phyloP scores from a whole-genome alignment of 129 eudicot genomes.

The Dittrichia graveolens region DNA sequence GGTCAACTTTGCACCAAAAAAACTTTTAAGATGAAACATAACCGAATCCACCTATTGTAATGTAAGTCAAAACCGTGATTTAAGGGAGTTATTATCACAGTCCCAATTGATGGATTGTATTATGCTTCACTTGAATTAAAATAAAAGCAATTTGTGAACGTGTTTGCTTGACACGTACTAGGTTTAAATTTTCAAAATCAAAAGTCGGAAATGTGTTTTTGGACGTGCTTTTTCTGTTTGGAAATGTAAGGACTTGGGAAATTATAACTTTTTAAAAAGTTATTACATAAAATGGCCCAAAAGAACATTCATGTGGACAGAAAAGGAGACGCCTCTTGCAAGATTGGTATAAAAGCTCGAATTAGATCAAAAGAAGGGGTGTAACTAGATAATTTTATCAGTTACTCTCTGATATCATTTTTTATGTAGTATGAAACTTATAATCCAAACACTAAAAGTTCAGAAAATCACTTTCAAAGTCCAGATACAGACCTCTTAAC shows the following conservation, averaged over 20 bases:
- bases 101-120: background rate
- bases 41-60: background rate
- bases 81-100: background rate
- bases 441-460: no score
- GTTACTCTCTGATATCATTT: no score
- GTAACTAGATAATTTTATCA: no score
- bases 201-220: background rate
- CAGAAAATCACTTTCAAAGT: no score
- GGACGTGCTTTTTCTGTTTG: slow-evolving; percentile 1
- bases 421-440: no score
- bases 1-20: background rate
- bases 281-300: background rate
- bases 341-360: no score
- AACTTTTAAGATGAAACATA: background rate
- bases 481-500: background rate
- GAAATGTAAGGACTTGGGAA: background rate
- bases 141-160: background rate
- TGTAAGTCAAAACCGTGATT: background rate
- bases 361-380: no score
- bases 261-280: background rate
- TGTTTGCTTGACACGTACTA: background rate
- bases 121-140: background rate
- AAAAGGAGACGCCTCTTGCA: no score
- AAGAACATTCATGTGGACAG: background rate
- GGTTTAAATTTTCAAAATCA: slow-evolving; percentile 7